A percentile compares a stretch with the other conserved stretches of the same genome.
Conservation (phyloP, 2,329 filamentous ascomycete species). For the Elsinoe australis region DNA sequence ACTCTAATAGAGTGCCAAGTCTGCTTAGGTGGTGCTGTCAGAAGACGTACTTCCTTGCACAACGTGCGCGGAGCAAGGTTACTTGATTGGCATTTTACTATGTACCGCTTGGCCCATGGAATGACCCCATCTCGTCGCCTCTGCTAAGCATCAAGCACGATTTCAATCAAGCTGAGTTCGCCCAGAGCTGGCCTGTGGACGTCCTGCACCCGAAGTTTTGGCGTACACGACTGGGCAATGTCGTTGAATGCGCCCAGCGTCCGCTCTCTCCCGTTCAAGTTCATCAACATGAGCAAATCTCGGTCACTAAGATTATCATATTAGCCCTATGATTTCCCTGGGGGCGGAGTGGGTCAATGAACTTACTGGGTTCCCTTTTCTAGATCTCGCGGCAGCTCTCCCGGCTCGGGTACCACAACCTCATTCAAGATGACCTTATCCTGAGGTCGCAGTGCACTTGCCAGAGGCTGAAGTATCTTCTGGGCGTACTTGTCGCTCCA, state of each 20-base stretch:
- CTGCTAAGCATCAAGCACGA: conserved; percentile 18
- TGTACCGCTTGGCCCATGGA: conserved; percentile 6
- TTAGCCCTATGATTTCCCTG: not conserved
- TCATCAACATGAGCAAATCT: conserved; percentile 25
- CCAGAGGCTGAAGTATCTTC: conserved; percentile 22
- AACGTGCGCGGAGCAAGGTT: conserved; percentile 12
- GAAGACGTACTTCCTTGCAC: no score
- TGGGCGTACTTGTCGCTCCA: conserved; percentile 24
- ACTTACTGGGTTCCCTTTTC: conserved; percentile 22
- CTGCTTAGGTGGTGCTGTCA: conserved; percentile 1
- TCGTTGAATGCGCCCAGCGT: conserved; percentile 21
- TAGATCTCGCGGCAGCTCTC: conserved; percentile 19
- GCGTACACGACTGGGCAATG: conserved; percentile 20
- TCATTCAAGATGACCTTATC: conserved; percentile 23
- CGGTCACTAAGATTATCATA: conserved; percentile 19
- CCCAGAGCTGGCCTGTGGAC: conserved; percentile 21
- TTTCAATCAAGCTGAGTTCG: conserved; percentile 22
- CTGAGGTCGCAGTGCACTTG: conserved; percentile 19
- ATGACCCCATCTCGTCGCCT: not conserved
- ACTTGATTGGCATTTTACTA: conserved; percentile 9
- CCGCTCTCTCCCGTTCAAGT: conserved; percentile 23
- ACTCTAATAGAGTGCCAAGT: conserved; percentile 1
- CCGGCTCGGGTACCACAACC: conserved; percentile 22
- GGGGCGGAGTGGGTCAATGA: not conserved
- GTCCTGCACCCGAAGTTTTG: conserved; percentile 19